Percentiles rank a stretch among this genome's conserved stretches.
Conservation (phyloP, 2,329 filamentous ascomycete species). For the Daldinia sp. region DNA sequence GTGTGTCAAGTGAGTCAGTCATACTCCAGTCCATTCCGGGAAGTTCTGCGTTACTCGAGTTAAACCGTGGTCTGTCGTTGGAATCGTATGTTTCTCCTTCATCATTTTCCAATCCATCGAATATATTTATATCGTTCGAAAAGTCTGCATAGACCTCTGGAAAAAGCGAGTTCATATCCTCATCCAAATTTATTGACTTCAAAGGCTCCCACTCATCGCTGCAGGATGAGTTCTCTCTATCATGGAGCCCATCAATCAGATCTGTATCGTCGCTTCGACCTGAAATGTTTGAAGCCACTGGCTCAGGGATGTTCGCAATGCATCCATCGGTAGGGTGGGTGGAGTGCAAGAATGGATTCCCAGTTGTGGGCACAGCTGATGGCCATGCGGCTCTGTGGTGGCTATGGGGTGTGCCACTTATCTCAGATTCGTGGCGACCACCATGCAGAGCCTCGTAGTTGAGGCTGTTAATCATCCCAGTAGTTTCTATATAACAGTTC, state of each 20-base stretch:
- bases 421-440: not conserved
- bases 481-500: constrained; percentile 9
- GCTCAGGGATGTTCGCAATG: not conserved
- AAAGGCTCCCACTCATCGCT: not conserved
- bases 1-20: no score
- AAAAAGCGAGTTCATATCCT: not conserved
- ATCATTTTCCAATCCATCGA: not conserved
- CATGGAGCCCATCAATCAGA: not conserved
- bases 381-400: constrained; percentile 13
- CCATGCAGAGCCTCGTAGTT: constrained; percentile 7
- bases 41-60: not conserved
- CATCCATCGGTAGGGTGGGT: not conserved
- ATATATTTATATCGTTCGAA: no score
- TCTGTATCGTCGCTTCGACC: not conserved
- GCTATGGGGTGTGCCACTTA: not conserved
- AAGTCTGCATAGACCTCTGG: no score
- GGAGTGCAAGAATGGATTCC: not conserved
- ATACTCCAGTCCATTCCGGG: no score
- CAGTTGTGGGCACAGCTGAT: not conserved
- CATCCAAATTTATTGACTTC: not conserved
- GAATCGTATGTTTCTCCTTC: not conserved
- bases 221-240: constrained; percentile 13
- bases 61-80: not conserved
- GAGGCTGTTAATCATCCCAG: not conserved
- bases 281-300: not conserved